A percentile compares a stretch with the other conserved stretches of the same genome.
Evolutionary conservation across 169 alveolate genomes (phyloP).

Genomic region (Amoebophrya sp.): DNA sequence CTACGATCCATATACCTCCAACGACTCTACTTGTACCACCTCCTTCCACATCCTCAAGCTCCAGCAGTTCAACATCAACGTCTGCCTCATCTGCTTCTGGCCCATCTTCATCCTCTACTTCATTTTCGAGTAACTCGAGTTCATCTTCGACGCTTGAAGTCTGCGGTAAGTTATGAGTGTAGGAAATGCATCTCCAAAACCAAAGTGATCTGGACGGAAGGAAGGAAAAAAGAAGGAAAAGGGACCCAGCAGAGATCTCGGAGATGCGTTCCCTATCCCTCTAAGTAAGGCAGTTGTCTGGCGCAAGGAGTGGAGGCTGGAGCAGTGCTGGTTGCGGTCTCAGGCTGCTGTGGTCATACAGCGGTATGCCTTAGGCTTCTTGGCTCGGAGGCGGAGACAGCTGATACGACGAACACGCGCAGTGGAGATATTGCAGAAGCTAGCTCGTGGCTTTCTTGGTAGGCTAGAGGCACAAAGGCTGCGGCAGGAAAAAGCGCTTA

Average conservation of each 20-base stretch:
- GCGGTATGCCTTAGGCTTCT: neutral
- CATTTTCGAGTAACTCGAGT: neutral
- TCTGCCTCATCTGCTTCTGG: neutral
- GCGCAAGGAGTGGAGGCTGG: neutral
- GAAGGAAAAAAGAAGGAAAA: neutral
- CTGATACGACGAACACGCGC: neutral
- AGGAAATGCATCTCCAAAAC: neutral
- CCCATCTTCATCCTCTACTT: neutral
- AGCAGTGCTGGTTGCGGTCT: neutral
- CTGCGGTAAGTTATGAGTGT: neutral
- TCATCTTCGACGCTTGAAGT: no score
- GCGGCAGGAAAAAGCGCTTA: no score
- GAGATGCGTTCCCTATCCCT: neutral
- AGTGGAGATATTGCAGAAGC: neutral
- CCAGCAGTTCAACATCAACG: no score
- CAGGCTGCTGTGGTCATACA: neutral
- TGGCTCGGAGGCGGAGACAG: neutral
- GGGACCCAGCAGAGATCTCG: no score
- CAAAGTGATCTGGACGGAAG: neutral
- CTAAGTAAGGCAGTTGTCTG: neutral
- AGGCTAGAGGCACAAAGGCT: no score
- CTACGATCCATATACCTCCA: no score
- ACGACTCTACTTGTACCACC: no score
- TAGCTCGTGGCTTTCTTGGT: neutral
- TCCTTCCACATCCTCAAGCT: no score